Evolutionary conservation across 257 asterid species (phyloP), one percentile per base, ranked within the genome.

Genomic region (Fraxinus cuspidata): DNA sequence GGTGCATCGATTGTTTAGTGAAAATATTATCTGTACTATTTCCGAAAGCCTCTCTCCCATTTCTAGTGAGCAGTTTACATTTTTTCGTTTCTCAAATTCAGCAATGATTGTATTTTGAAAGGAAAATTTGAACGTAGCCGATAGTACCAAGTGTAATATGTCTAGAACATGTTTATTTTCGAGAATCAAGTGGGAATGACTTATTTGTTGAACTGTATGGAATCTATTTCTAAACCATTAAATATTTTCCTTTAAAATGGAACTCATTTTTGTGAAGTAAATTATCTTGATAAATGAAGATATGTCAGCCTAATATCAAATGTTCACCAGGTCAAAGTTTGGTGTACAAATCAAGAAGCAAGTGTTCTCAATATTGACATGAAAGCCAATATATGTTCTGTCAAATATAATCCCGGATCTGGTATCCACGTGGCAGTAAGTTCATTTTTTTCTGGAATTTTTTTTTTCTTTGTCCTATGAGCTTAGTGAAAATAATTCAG

Each of bases 321-420:
- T 77, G 60, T 75, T 79, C 71, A 66, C 78, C 89, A 94, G 98
- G 97, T 94, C 51, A 94, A 94, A 82, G 72, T 94, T 73, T 94
- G 98, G 98, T 90, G 97, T 34, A 92, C 94, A 42, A 92, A 87
- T 16, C 96, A 94, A 79, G 98, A 94, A 85, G 91, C 95, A 2
- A 92, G 98, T 80, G 96, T 86, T 70, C 88, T 88, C 44, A 90
- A 87, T 71, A 90, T 94, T 65, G 96, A 94, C 90, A 94, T 87
- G 96, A 94, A 92, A 81, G 97, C 98, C 74, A 94, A 94, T 84
- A 90, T 92, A 78, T 94, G 97, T 76, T 94, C 98, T 0, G 98
- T 94, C 86, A 94, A 92, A 80, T 94, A 88, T 80, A 94, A 94
- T 86, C 97, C 97, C 32, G 97, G 92, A 85, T 94, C 97, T 71